Base-by-base conservation (phyloP, 106 monocot genomes). In the Apostasia shenzhenica region DNA sequence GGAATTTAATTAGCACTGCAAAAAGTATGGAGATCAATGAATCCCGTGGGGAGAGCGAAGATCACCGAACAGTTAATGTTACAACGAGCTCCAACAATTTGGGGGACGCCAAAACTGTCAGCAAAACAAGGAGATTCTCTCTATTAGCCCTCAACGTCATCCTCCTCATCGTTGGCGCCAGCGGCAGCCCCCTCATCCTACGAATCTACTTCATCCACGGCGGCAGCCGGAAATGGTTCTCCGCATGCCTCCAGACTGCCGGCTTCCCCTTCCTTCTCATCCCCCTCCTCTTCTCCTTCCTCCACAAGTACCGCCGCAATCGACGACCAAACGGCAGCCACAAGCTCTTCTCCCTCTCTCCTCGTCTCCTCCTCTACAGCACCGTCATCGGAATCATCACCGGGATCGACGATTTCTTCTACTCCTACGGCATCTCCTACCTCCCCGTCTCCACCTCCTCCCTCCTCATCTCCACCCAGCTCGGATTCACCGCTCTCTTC, bases 191-290 rank as follows among this genome's bases (percentile, higher is more conserved):
- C 1, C 74, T 94, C 59, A 75, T 94, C 69, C 71, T 81, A 66
- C 90, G 90, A 8, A 14, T 87, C 70, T 90, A 94, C 80, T 94
- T 90, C 81, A 9, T 77, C 2, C 79, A 87, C 68, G 87, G 87
- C 57, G 94, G 87, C 61, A 41, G 13, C 8, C 77, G 82, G 26
- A 53, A 79, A 37, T 94, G 87, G 90, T 72, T 94, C 49, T 82
- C 94, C 7, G 70, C 70, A 49, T 54, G 78, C 42, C 41, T 87
- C 67, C 87, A 94, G 44, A 59, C 71, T 6, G 71, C 77, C 41
- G 66, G 71, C 48, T 77, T 54, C 41, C 77, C 77, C 2, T 5
- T 67, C 13, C 6, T 66, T 59, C 48, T 71, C 14, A 3, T 77
- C 14, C 77, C 77, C 14, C 48, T 66, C n/a, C 26, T 58, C 66